Base-by-base conservation (phyloP, 2,329 filamentous ascomycete species). In the Sclerotinia nivalis region DNA sequence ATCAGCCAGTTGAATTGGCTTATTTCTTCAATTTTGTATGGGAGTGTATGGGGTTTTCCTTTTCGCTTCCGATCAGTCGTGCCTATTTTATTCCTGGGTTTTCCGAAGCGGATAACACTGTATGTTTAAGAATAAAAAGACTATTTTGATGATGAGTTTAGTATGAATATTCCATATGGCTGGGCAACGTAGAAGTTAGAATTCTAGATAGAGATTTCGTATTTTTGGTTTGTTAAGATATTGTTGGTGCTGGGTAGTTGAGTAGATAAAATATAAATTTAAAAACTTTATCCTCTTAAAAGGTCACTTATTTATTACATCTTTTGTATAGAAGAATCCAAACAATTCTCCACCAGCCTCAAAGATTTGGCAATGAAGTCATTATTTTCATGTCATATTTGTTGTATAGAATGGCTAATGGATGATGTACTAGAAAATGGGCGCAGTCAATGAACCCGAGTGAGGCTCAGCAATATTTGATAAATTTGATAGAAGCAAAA, bases 391-490 rank as follows among this genome's bases (percentile, higher is more conserved):
- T 25, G 12, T 40, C 34, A 31, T 7, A 31, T 40, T 25, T 25
- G 13, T 37, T n/a, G n/a, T 18, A 18, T 50, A 31, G 50, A 54
- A 54, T 34, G 54, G 9, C 28, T 9, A 31, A 64, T 64, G 43
- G 43, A 37, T 34, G 37, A 18, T 62, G 43, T 20, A 60, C 20
- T 28, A n/a, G 40, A 28, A 20, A 54, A 34, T 54, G 56, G 66
- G 55, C 66, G 66, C 25, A 68, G 56, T 50, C 15, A n/a, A 34
- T 12, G 22, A n/a, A 50, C 22, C 15, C 13, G 13, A 45, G 43
- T 60, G 66, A 68, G 66, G 54, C 66, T 68, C 66, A 60, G 65
- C 52, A n/a, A 67, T 37, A 40, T 50, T n/a, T 56, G 12, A 9
- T 28, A 4, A 20, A 43, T 40, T 31, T 31, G 31, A 31, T 31